A percentile compares a stretch with the other conserved stretches of the same genome.
phyloP scores from a whole-genome alignment of 2,329 filamentous ascomycete species.

The Mycosphaerella sp. region DNA sequence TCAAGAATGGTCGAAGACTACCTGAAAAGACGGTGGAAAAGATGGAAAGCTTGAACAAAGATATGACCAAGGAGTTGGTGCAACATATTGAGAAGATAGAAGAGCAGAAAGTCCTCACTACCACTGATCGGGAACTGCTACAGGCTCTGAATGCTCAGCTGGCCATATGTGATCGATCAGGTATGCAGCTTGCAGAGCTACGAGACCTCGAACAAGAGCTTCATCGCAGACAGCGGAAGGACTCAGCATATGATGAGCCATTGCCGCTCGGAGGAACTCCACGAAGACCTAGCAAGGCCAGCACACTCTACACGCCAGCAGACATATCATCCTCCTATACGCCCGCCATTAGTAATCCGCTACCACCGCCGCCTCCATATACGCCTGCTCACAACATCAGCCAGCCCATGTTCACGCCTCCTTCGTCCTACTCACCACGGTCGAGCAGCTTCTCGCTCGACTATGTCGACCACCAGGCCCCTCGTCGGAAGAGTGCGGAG shows the following conservation, averaged over 20 bases:
- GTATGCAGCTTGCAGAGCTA: constrained; percentile 21
- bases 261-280: constrained; percentile 15
- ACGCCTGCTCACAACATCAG: constrained; percentile 4
- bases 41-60: constrained; percentile 21
- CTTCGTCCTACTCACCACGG: constrained; percentile 5
- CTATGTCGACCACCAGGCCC: constrained; percentile 5
- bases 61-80: constrained; percentile 23
- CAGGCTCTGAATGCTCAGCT: constrained; percentile 24
- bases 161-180: constrained; percentile 21
- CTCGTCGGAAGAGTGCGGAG: constrained; percentile 1
- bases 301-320: constrained; percentile 7
- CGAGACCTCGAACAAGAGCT: constrained; percentile 19
- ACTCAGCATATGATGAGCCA: constrained; percentile 4
- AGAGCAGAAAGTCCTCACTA: constrained; percentile 9
- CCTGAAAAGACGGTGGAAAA: constrained; percentile 12
- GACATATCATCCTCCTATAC: neutral
- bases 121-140: constrained; percentile 23
- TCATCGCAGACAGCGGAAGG: constrained; percentile 3
- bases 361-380: constrained; percentile 10
- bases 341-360: neutral
- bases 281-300: constrained; percentile 9
- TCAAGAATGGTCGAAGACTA: constrained; percentile 13
- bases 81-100: constrained; percentile 24
- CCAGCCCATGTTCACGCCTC: constrained; percentile 2
- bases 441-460: constrained; percentile 10